Evolutionary conservation across 106 monocot genomes (phyloP).

Genomic region (Amphibolis antarctica): DNA sequence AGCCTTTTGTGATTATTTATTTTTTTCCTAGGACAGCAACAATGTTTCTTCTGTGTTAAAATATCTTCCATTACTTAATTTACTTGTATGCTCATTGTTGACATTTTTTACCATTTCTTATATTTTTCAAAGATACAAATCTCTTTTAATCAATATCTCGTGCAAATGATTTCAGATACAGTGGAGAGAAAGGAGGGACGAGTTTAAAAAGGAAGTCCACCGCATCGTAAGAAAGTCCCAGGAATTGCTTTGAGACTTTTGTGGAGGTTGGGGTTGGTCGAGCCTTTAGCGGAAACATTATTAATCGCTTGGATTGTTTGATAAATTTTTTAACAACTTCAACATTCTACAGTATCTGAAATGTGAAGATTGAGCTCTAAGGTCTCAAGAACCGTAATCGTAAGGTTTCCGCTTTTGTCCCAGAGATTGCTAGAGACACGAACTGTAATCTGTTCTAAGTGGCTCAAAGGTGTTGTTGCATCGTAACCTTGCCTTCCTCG

Average conservation of each 20-base stretch:
- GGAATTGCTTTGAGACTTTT: constrained; percentile 34
- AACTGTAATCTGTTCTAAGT: background rate
- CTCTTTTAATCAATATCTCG: background rate
- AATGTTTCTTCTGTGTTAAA: background rate
- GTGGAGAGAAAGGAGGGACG: constrained; percentile 45
- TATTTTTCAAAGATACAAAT: background rate
- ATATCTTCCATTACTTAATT: background rate
- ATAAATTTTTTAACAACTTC: too few species aligned
- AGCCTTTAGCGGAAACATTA: too few species aligned
- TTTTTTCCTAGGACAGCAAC: too few species aligned
- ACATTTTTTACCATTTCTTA: background rate
- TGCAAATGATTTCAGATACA: constrained; percentile 38
- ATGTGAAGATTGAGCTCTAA: background rate
- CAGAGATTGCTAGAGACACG: background rate
- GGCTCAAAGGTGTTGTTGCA: background rate
- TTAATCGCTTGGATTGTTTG: too few species aligned
- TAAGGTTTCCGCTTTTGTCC: background rate
- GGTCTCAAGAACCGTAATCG: too few species aligned
- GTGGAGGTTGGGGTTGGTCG: background rate
- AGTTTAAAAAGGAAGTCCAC: constrained; percentile 55
- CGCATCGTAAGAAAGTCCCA: constrained; percentile 41
- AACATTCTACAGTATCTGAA: background rate
- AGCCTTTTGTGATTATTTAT: too few species aligned
- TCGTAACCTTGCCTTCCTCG: too few species aligned
- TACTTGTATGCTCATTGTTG: too few species aligned